Percentiles rank a stretch among this genome's conserved stretches.
These are phyloP conservation scores for Dichotomocladium elegans DNA, from an alignment of 371 early-diverging fungal genomes.

Conservation along the genomic window DNA sequence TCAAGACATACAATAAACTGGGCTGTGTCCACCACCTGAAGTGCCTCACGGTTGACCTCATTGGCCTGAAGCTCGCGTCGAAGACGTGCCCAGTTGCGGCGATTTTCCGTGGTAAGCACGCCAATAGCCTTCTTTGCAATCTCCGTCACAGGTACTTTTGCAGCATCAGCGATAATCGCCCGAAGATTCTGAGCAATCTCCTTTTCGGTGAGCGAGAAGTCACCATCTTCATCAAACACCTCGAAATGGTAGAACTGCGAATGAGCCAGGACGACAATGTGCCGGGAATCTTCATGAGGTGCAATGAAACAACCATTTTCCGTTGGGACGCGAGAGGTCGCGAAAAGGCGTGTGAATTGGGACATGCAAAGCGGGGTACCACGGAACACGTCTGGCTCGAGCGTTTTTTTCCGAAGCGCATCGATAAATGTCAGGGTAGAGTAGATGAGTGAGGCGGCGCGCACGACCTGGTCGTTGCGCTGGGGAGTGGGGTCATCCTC, in stretches of 20 bases:
- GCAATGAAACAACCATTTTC: conserved; percentile 49
- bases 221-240: conserved; percentile 51
- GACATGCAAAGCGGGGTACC: conserved; percentile 67
- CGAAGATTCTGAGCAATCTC: conserved; percentile 46
- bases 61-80: conserved; percentile 33
- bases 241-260: conserved; percentile 69
- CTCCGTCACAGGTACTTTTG: conserved; percentile 28
- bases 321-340: conserved; percentile 59
- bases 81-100: conserved; percentile 70
- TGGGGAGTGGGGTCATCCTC: conserved; percentile 53
- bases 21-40: conserved; percentile 65
- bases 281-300: conserved; percentile 42
- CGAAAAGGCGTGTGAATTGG: conserved; percentile 60
- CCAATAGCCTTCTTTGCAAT: conserved; percentile 56
- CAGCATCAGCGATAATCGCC: conserved; percentile 39
- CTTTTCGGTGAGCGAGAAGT: conserved; percentile 39
- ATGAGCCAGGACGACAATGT: conserved; percentile 63
- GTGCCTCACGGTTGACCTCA: conserved; percentile 51
- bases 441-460: conserved; percentile 46
- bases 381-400: conserved; percentile 65
- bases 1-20: conserved; percentile 84
- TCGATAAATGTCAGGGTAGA: conserved; percentile 54
- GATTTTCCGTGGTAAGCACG: conserved; percentile 65
- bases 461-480: conserved; percentile 46
- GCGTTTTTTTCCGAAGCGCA: conserved; percentile 39